A percentile compares a stretch with the other conserved stretches of the same genome.
These are phyloP conservation scores for Arachis monticola DNA, from an alignment of 331 rosid species.

Conservation along the genomic window DNA sequence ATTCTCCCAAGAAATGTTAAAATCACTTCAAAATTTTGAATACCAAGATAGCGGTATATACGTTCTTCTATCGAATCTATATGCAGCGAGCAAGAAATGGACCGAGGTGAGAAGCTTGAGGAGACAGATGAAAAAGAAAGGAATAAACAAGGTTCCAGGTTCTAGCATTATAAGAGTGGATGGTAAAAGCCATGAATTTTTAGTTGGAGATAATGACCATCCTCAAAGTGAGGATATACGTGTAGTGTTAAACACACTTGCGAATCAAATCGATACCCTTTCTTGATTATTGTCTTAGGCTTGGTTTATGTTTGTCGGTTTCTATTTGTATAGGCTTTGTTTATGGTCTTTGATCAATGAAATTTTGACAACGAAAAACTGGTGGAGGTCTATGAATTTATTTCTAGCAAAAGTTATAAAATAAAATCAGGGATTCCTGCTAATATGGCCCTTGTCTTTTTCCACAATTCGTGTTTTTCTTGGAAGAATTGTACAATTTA, in stretches of 20 bases:
- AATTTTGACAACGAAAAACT: not conserved
- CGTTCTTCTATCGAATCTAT: constrained; percentile 81
- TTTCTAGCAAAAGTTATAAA: not conserved
- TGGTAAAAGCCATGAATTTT: constrained; percentile 64
- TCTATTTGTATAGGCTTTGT: no score
- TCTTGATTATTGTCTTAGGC: constrained; percentile 19
- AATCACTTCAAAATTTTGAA: constrained; percentile 54
- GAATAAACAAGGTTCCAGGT: constrained; percentile 72
- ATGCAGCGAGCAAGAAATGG: constrained; percentile 74
- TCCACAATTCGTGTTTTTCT: not conserved
- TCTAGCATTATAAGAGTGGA: constrained; percentile 71
- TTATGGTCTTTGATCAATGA: no score
- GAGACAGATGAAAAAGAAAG: constrained; percentile 75
- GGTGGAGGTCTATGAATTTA: not conserved
- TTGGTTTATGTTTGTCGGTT: no score
- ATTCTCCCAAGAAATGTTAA: constrained; percentile 58
- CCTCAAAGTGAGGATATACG: constrained; percentile 62
- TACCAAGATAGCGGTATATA: constrained; percentile 70
- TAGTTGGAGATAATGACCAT: constrained; percentile 70
- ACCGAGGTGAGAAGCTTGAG: constrained; percentile 69
- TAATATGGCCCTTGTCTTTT: constrained; percentile 15
- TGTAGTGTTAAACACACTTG: constrained; percentile 50
- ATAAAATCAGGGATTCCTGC: constrained; percentile 1
- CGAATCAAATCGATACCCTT: constrained; percentile 48
- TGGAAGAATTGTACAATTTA: not conserved